Evolutionary conservation across 768 basidiomycete species (phyloP).

Genomic region (Lactarius pseudohatsudake): DNA sequence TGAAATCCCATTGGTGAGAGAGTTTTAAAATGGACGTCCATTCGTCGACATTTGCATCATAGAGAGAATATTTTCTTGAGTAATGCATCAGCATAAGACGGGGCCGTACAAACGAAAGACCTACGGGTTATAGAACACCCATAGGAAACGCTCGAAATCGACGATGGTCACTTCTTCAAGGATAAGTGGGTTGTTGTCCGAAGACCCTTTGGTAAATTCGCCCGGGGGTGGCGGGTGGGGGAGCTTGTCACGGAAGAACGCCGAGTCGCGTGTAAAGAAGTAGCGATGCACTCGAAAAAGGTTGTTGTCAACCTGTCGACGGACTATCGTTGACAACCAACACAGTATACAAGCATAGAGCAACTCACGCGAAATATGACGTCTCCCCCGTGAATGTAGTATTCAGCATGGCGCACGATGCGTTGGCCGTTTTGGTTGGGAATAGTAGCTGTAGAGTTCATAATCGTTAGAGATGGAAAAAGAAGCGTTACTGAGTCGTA

Average conservation of each 20-base stretch:
- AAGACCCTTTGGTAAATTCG: constrained; percentile 30
- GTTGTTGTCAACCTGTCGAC: constrained; percentile 52
- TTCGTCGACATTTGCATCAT: constrained; percentile 47
- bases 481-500: constrained; percentile 16
- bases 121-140: constrained; percentile 65
- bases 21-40: constrained; percentile 60
- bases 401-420: constrained; percentile 31
- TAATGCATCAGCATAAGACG: not conserved
- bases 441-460: constrained; percentile 12
- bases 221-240: constrained; percentile 31
- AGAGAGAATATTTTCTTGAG: constrained; percentile 54
- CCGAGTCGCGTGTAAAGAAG: constrained; percentile 63
- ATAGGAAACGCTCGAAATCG: constrained; percentile 57
- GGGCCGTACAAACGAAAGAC: constrained; percentile 29
- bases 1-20: constrained; percentile 55
- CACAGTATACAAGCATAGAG: not conserved
- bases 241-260: constrained; percentile 32
- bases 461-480: constrained; percentile 5
- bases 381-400: constrained; percentile 31
- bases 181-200: constrained; percentile 34
- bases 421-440: constrained; percentile 29
- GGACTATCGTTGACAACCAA: not conserved
- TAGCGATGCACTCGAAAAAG: constrained; percentile 61
- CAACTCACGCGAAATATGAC: constrained; percentile 30
- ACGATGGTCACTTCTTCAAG: constrained; percentile 45